Base-by-base conservation (phyloP, 2,329 filamentous ascomycete species). In the Colletotrichum truncatum region DNA sequence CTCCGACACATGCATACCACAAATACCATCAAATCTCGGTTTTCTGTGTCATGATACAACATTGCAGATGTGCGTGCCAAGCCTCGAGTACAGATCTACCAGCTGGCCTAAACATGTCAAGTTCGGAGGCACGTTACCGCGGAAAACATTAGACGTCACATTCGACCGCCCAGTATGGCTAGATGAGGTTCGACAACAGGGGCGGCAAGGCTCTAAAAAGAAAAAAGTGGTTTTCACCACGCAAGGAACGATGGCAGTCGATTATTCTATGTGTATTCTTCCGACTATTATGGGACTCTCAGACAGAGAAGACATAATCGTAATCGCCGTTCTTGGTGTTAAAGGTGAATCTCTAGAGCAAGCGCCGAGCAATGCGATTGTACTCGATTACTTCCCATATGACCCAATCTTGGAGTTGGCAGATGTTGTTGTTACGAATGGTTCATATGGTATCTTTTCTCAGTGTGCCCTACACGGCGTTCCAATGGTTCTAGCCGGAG, bases 71-170 rank as follows among this genome's bases (percentile, higher is more conserved):
- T 80, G 78, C 18, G 73, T 74, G 12, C 75, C 76, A 0, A 76
- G 74, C 30, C 69, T 81, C n/a, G 80, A 82, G 64, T 81, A 79
- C 48, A 71, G 73, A 4, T 71, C 74, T 3, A 73, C 73, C 14
- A 76, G 78, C 58, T 67, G 80, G 4, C 76, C 78, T 6, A 58
- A 73, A 0, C 75, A 76, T 23, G 72, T 85, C 38, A 76, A 76
- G 10, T 85, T 81, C 64, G 76, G 77, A 26, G 85, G 85, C 3
- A 78, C 74, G 5, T 63, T 82, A 9, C 76, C 78, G 0, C 73
- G 73, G 18, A 74, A 75, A 34, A n/a, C n/a, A n/a, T n/a, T n/a
- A n/a, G n/a, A n/a, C n/a, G n/a, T n/a, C n/a, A n/a, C n/a, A n/a
- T n/a, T n/a, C n/a, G n/a, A n/a, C n/a, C n/a, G n/a, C n/a, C n/a